These are phyloP conservation scores for Saccharomyces paradoxus DNA, from an alignment of 805 yeast genomes.

Conservation along the genomic window DNA sequence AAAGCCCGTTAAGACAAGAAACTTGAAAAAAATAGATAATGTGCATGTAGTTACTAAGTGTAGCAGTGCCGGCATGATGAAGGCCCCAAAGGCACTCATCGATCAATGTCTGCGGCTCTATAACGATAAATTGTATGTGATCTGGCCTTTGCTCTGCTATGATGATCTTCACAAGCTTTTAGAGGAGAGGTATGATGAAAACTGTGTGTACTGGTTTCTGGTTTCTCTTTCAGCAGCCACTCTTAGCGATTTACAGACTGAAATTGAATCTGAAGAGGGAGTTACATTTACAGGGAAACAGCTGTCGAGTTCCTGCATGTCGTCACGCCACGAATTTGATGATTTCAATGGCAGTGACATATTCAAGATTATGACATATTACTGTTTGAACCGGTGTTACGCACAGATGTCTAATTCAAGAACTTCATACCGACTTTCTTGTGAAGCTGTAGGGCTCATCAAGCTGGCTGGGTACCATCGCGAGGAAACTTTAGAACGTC, in stretches of 20 bases:
- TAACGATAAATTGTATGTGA: not conserved
- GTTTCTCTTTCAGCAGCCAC: not conserved
- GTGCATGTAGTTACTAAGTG: not conserved
- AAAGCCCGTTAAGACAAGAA: not conserved
- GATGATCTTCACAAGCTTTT: not conserved
- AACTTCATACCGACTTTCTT: not conserved
- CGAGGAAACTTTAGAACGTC: not conserved
- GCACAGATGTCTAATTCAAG: not conserved
- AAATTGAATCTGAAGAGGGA: slow-evolving; percentile 71
- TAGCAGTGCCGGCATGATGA: not conserved
- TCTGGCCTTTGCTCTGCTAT: not conserved
- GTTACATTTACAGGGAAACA: slow-evolving; percentile 58
- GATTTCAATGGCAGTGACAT: slow-evolving; percentile 23
- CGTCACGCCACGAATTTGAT: slow-evolving; percentile 93
- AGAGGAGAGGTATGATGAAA: not conserved
- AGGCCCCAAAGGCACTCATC: not conserved
- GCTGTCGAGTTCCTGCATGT: slow-evolving; percentile 54
- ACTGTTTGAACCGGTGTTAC: not conserved
- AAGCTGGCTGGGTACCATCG: not conserved
- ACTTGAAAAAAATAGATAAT: not conserved
- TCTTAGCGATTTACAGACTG: slow-evolving; percentile 51
- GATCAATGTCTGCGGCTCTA: not conserved
- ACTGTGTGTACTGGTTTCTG: not conserved
- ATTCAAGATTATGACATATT: not conserved
- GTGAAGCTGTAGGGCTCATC: not conserved